A percentile compares a stretch with the other conserved stretches of the same genome.
phyloP scores from a whole-genome alignment of 805 yeast species.

The Clavispora phyllophila region DNA sequence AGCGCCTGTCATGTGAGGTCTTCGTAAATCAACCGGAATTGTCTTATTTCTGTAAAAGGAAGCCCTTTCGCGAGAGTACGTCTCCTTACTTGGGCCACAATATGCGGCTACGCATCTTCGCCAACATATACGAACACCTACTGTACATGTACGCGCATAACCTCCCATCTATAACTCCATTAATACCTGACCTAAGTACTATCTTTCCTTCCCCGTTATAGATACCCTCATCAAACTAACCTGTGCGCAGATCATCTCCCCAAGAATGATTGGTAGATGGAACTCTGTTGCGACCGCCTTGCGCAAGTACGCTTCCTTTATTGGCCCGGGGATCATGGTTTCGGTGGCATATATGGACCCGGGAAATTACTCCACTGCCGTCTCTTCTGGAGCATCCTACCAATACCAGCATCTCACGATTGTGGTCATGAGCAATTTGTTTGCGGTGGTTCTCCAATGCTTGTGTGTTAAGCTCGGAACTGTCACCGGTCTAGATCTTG shows the following conservation, averaged over 20 bases:
- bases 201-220: no score
- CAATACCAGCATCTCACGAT: slow-evolving; percentile 69
- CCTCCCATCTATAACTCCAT: no score
- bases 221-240: not conserved
- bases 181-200: no score
- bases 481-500: slow-evolving; percentile 83
- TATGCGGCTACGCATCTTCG: not conserved
- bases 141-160: not conserved
- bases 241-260: not conserved
- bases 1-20: no score
- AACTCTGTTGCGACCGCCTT: slow-evolving; percentile 11
- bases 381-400: slow-evolving; percentile 79
- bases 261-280: not conserved
- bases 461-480: slow-evolving; percentile 83
- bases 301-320: slow-evolving; percentile 57
- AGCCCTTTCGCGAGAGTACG: no score
- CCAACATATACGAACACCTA: not conserved
- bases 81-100: not conserved
- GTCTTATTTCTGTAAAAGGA: no score
- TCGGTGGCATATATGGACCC: slow-evolving; percentile 93
- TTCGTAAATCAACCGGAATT: no score
- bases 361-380: slow-evolving; percentile 88
- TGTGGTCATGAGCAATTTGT: slow-evolving; percentile 69
- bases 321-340: slow-evolving; percentile 87
- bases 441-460: slow-evolving; percentile 79